Evolutionary conservation across 2,329 filamentous ascomycete genomes (phyloP).

Genomic region (Paraphoma chrysanthemicola): DNA sequence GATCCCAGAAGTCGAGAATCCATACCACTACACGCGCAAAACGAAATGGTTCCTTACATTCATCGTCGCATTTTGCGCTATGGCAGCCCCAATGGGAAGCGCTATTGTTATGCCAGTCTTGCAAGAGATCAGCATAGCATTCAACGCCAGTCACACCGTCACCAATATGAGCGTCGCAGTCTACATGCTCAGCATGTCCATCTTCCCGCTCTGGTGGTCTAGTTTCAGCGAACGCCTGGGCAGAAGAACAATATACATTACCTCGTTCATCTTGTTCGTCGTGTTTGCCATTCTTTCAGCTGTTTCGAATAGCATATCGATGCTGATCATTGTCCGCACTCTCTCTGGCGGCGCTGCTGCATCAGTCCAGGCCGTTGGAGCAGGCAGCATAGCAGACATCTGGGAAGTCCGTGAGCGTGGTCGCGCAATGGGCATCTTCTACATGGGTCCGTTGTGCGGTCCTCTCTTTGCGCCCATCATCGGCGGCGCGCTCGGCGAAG

Average conservation of each 20-base stretch:
- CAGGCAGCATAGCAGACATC: slow-evolving; percentile 47
- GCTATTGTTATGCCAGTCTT: slow-evolving; percentile 74
- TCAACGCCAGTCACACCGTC: slow-evolving; percentile 40
- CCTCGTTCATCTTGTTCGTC: slow-evolving; percentile 43
- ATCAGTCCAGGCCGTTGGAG: slow-evolving; percentile 48
- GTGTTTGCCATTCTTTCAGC: slow-evolving; percentile 43
- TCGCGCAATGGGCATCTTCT: slow-evolving; percentile 49
- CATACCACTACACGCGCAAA: slow-evolving; percentile 73
- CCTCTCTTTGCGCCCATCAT: slow-evolving; percentile 49
- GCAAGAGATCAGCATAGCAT: slow-evolving; percentile 40
- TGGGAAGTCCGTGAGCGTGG: slow-evolving; percentile 48
- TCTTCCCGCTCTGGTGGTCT: slow-evolving; percentile 52
- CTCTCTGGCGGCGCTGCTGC: slow-evolving; percentile 48
- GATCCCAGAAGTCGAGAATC: slow-evolving; percentile 79
- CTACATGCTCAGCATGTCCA: slow-evolving; percentile 52
- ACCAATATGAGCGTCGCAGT: slow-evolving; percentile 51
- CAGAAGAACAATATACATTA: slow-evolving; percentile 45
- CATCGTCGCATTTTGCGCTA: slow-evolving; percentile 77
- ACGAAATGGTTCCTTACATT: slow-evolving; percentile 87
- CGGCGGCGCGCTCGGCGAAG: slow-evolving; percentile 43
- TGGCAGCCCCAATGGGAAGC: slow-evolving; percentile 82
- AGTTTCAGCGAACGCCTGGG: slow-evolving; percentile 47
- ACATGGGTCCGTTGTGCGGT: slow-evolving; percentile 48
- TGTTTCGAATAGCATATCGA: slow-evolving; percentile 43
- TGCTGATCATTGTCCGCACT: slow-evolving; percentile 46